Conservation (phyloP, 176 grass and related monocot genomes). For the Rhynchospora tenuis region DNA sequence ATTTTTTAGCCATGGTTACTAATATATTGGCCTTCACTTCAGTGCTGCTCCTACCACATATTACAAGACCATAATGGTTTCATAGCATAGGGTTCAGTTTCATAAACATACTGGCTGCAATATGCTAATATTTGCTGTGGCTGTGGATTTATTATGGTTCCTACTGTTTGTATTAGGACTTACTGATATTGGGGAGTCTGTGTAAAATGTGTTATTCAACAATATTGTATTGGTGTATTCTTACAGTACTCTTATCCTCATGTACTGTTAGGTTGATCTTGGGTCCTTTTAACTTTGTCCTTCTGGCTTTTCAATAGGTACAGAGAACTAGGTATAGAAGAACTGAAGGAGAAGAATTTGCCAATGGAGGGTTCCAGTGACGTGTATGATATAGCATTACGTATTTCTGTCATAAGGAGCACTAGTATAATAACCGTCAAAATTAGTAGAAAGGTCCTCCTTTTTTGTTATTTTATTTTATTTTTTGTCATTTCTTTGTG, state of each 20-base stretch:
- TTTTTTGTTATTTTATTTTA: background rate
- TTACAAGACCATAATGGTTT: background rate
- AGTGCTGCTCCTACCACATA: background rate
- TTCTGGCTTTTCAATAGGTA: constrained; percentile 25
- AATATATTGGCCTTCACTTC: background rate
- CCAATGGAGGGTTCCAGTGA: constrained; percentile 17
- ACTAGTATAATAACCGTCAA: constrained; percentile 67
- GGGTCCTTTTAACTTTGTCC: background rate
- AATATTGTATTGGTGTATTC: background rate
- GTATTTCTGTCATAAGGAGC: constrained; percentile 51
- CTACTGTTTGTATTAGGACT: background rate
- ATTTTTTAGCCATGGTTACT: background rate
- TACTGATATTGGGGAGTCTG: background rate
- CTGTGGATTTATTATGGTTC: background rate
- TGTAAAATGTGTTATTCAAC: background rate
- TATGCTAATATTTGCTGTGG: background rate
- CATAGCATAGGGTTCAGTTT: background rate
- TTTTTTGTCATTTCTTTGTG: background rate
- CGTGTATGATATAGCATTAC: constrained; percentile 36
- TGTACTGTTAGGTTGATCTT: background rate
- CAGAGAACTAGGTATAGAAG: constrained; percentile 10
- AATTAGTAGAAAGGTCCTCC: constrained; percentile 76
- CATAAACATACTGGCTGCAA: background rate
- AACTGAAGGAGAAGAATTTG: constrained; percentile 27
- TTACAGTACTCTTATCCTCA: background rate